Conservation (phyloP, 192 early-diverging fungal genomes). For the Gonapodya prolifera region DNA sequence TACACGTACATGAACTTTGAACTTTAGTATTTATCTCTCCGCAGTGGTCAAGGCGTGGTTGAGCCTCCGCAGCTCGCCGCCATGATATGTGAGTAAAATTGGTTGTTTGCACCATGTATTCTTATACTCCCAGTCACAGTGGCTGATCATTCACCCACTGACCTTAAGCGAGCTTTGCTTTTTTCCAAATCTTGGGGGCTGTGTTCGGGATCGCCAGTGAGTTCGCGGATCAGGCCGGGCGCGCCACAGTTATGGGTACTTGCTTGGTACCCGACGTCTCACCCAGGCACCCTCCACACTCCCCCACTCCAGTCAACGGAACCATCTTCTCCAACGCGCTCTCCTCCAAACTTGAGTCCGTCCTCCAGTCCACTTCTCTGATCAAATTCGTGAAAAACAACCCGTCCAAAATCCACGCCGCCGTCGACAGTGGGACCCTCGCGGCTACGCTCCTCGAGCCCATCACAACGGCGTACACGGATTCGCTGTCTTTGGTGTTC, state of each 20-base stretch:
- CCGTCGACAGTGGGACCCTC: background rate
- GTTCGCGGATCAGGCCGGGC: no score
- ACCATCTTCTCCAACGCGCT: background rate
- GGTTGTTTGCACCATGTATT: no score
- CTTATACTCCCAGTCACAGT: no score
- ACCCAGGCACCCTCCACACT: no score
- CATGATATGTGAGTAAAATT: background rate
- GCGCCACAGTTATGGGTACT: no score
- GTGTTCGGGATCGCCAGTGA: background rate
- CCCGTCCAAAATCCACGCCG: background rate
- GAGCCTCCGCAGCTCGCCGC: background rate
- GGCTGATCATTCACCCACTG: no score
- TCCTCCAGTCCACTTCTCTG: background rate
- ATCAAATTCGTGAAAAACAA: background rate
- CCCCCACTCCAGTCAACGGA: background rate
- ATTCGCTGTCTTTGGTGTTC: background rate
- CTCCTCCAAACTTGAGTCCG: background rate
- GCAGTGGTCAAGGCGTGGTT: background rate
- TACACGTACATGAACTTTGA: background rate
- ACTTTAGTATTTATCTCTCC: background rate
- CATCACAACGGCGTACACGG: background rate
- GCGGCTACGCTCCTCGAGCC: background rate
- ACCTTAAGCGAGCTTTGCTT: background rate
- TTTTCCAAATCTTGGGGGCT: background rate
- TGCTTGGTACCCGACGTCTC: no score